Evolutionary conservation across 1,284 basidiomycete genomes (phyloP).

Genomic region (Cryptococcus hybrid): DNA sequence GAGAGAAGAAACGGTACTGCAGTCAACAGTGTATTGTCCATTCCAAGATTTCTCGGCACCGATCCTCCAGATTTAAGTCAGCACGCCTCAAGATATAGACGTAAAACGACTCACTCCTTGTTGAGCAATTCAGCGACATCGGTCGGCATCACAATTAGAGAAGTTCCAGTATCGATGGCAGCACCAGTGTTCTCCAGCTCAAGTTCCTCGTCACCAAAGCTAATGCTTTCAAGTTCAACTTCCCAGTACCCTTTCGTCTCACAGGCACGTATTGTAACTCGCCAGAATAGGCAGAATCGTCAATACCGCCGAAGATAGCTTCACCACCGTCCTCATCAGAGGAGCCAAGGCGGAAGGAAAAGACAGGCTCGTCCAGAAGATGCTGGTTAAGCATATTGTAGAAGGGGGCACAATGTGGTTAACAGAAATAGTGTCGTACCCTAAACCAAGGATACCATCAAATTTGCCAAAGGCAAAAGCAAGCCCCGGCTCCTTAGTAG

Average conservation of each 20-base stretch:
- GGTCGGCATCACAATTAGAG: slow-evolving; percentile 63
- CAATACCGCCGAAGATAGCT: slow-evolving; percentile 90
- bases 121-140: slow-evolving; percentile 99
- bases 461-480: slow-evolving; percentile 95
- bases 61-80: slow-evolving; percentile 54
- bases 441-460: slow-evolving; percentile 95
- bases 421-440: slow-evolving; percentile 89
- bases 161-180: slow-evolving; percentile 88
- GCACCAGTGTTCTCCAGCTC: slow-evolving; percentile 89
- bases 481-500: slow-evolving; percentile 93
- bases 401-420: slow-evolving; percentile 90
- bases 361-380: slow-evolving; percentile 81
- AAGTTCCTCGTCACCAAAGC: slow-evolving; percentile 78
- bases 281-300: slow-evolving; percentile 74
- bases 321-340: slow-evolving; percentile 90
- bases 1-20: slow-evolving; percentile 73
- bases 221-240: slow-evolving; percentile 83
- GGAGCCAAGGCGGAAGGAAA: slow-evolving; percentile 90
- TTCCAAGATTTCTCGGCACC: slow-evolving; percentile 91
- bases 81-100: background rate
- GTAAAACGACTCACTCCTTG: slow-evolving; percentile 60
- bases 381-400: slow-evolving; percentile 88
- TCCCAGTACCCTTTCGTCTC: slow-evolving; percentile 98
- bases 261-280: slow-evolving; percentile 85
- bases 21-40: slow-evolving; percentile 91